Base-by-base conservation (phyloP, 345 rosid genomes). In the Sisymbrium altissimum region DNA sequence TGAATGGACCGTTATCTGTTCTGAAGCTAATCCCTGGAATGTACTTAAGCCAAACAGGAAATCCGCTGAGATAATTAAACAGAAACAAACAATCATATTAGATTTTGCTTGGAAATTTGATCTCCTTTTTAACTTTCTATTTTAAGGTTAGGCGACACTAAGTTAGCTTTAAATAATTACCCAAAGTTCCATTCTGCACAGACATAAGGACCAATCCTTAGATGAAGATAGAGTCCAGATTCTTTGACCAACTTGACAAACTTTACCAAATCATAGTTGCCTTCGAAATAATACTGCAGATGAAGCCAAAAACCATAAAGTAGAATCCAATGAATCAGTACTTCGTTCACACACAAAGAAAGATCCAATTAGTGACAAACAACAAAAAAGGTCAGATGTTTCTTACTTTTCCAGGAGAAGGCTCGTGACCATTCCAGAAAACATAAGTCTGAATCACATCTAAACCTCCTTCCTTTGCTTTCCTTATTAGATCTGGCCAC, bases 141-240 rank as follows among this genome's bases (percentile, higher is more conserved):
- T 50, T 21, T 9, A 9, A 66, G 50, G 6, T 5, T 9, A 65
- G 56, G 75, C 66, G 12, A 75, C 29, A 44, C 1, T 0, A 50
- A 68, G 32, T 40, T 15, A 50, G 71, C 41, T 18, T 33, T n/a
- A 25, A 19, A 48, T 59, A 55, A 57, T 79, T 89, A 96, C 99
- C 99, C 98, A 52, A 96, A 92, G 80, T 96, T 92, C 98, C 98
- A 96, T 72, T 96, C 98, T 4, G 99, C 99, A 75, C 99, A 96
- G 77, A 89, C 89, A 84, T 96, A 96, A 78, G 98, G 99, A 74
- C 99, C 99, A 83, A 96, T 82, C 85, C 99, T 85, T 49, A 96
- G 94, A 85, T 96, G 86, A 81, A 86, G 91, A 84, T 85, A 89
- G 38, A 96, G 97, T 15, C 98, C 99, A 54, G 96, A 91, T 72